Percentiles rank a stretch among this genome's conserved stretches.
Evolutionary conservation across 2,329 filamentous ascomycete genomes (phyloP).

Genomic region (Pestalotiopsis sp.): DNA sequence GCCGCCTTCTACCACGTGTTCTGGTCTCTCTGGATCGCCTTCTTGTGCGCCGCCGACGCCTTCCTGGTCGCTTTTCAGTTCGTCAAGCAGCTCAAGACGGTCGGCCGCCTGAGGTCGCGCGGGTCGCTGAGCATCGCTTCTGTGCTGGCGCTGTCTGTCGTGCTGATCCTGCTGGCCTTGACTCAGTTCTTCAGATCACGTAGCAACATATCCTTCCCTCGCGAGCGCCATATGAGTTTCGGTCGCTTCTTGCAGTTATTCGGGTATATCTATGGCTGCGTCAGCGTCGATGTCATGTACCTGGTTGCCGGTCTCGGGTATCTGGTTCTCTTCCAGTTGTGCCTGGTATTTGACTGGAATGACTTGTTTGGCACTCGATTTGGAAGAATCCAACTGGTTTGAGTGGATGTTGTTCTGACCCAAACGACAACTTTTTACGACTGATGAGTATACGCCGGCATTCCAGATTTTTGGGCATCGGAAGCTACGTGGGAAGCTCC

Average conservation of each 20-base stretch:
- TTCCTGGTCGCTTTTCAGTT: constrained; percentile 19
- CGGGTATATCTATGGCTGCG: constrained; percentile 16
- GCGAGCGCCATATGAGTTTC: constrained; percentile 13
- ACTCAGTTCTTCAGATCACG: constrained; percentile 17
- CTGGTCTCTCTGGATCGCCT: constrained; percentile 16
- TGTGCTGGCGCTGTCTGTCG: constrained; percentile 10
- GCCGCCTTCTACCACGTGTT: constrained; percentile 3
- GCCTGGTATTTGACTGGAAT: constrained; percentile 17
- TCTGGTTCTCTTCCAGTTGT: constrained; percentile 16
- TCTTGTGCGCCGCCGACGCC: constrained; percentile 14
- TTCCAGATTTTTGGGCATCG: too few species aligned
- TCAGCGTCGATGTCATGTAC: constrained; percentile 19
- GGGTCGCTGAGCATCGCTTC: constrained; percentile 18
- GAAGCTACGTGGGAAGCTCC: too few species aligned
- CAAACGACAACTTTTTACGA: too few species aligned
- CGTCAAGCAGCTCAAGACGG: constrained; percentile 20
- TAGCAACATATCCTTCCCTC: constrained; percentile 6
- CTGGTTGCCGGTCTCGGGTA: constrained; percentile 18
- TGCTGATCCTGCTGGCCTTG: constrained; percentile 13
- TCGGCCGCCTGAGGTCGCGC: constrained; percentile 15
- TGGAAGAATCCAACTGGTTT: constrained; percentile 18
- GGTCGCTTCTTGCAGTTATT: constrained; percentile 13
- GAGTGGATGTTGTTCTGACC: not conserved
- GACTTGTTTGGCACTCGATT: constrained; percentile 16
- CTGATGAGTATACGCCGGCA: too few species aligned